Conservation (phyloP, 768 basidiomycete species). For the Cyclocybe cylindracea region DNA sequence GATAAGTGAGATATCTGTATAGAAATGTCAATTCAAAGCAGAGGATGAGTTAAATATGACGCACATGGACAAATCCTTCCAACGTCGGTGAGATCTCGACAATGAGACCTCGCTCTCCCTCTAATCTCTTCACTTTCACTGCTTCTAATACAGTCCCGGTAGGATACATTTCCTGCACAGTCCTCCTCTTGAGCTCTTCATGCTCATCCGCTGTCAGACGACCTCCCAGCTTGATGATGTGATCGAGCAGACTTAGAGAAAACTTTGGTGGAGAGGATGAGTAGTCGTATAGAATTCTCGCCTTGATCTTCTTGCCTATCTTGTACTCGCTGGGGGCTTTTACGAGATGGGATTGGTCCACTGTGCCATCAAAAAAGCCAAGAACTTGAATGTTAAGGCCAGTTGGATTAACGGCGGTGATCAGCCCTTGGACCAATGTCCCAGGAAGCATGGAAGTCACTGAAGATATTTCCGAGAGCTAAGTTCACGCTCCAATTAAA, state of each 20-base stretch:
- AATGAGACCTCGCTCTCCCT: conserved; percentile 80
- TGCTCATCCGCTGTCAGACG: conserved; percentile 29
- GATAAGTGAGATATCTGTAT: conserved; percentile 89
- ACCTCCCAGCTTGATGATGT: conserved; percentile 59
- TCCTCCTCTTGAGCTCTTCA: conserved; percentile 19
- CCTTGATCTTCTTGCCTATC: conserved; percentile 77
- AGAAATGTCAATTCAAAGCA: conserved; percentile 6
- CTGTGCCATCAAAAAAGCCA: conserved; percentile 90
- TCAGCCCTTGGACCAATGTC: conserved; percentile 73
- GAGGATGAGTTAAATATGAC: conserved; percentile 25
- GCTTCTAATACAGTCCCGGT: conserved; percentile 72
- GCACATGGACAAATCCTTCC: conserved; percentile 86
- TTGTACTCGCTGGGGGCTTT: conserved; percentile 50
- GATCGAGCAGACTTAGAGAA: conserved; percentile 74
- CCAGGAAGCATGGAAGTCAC: conserved; percentile 88
- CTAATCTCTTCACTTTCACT: conserved; percentile 73
- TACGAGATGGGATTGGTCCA: conserved; percentile 78
- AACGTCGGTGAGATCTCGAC: conserved; percentile 64
- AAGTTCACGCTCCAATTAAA: neutral
- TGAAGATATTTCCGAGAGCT: conserved; percentile 79
- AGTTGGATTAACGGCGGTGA: conserved; percentile 71
- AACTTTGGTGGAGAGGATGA: conserved; percentile 78
- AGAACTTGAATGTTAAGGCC: conserved; percentile 89
- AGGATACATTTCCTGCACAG: conserved; percentile 61
- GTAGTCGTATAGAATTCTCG: conserved; percentile 82